These are phyloP conservation scores for Pestalotiopsis sp. DNA, from an alignment of 2,329 filamentous ascomycete genomes.

Conservation along the genomic window DNA sequence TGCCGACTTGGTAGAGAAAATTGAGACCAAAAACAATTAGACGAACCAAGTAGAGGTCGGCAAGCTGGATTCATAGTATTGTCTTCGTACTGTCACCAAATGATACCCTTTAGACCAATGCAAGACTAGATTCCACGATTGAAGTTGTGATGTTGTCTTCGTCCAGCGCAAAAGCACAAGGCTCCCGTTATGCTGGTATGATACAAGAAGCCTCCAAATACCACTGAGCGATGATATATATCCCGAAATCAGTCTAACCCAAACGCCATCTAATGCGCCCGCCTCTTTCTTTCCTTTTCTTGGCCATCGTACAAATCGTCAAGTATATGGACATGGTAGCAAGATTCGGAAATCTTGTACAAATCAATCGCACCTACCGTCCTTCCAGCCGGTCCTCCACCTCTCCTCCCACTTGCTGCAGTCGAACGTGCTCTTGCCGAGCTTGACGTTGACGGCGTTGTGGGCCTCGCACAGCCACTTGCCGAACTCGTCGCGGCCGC, in stretches of 20 bases:
- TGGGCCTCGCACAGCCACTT: constrained; percentile 83
- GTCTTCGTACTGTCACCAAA: background rate
- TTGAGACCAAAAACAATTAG: constrained; percentile 35
- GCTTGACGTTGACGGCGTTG: constrained; percentile 83
- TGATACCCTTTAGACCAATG: constrained; percentile 3
- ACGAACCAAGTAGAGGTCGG: background rate
- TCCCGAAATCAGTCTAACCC: background rate
- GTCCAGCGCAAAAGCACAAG: background rate
- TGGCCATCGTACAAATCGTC: background rate
- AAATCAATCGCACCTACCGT: constrained; percentile 7
- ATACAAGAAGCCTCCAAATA: background rate
- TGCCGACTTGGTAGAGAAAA: constrained; percentile 62
- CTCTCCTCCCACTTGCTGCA: constrained; percentile 89
- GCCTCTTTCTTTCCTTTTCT: background rate
- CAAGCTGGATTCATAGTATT: background rate
- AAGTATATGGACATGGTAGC: background rate
- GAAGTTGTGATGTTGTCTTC: background rate
- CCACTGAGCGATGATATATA: background rate
- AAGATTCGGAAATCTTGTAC: background rate
- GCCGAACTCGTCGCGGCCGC: constrained; percentile 69
- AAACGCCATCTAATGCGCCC: background rate
- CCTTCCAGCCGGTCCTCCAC: constrained; percentile 88
- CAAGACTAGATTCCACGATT: background rate
- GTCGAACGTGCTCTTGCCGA: constrained; percentile 91
- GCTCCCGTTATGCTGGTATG: background rate